Conservation (phyloP, 345 rosid species). For the Jatropha curcas region DNA sequence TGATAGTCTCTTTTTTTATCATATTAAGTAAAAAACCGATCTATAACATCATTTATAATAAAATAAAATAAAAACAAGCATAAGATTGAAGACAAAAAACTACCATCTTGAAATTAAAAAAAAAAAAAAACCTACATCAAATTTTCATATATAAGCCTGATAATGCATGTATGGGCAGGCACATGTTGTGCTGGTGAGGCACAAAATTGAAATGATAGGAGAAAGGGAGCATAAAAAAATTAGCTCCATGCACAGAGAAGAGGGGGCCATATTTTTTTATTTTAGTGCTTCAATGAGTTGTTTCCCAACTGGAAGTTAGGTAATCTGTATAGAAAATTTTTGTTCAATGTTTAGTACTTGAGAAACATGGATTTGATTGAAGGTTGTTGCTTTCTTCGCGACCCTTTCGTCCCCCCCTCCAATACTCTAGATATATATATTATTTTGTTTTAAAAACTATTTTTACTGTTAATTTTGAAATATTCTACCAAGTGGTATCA, state of each 20-base stretch:
- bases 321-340: conserved; percentile 13
- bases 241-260: conserved; percentile 27
- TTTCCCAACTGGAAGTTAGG: conserved; percentile 45
- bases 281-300: conserved; percentile 50
- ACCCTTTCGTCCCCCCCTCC: conserved; percentile 23
- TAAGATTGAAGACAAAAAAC: background rate
- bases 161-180: conserved; percentile 35
- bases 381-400: conserved; percentile 32
- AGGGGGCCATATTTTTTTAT: background rate
- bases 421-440: too few relatives aligned
- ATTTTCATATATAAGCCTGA: too few relatives aligned
- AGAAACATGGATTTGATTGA: conserved; percentile 62
- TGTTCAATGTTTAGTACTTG: conserved; percentile 38
- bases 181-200: conserved; percentile 56
- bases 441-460: too few relatives aligned
- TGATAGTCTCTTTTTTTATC: too few relatives aligned
- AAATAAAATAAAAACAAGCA: background rate
- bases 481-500: background rate
- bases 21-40: too few relatives aligned
- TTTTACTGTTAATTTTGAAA: too few relatives aligned
- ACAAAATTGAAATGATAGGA: conserved; percentile 17
- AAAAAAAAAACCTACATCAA: too few relatives aligned
- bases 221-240: conserved; percentile 10
- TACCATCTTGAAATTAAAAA: too few relatives aligned
- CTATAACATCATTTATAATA: background rate